A percentile compares a stretch with the other conserved stretches of the same genome.
Conservation (phyloP, 345 rosid species). For the Hibiscus mutabilis region DNA sequence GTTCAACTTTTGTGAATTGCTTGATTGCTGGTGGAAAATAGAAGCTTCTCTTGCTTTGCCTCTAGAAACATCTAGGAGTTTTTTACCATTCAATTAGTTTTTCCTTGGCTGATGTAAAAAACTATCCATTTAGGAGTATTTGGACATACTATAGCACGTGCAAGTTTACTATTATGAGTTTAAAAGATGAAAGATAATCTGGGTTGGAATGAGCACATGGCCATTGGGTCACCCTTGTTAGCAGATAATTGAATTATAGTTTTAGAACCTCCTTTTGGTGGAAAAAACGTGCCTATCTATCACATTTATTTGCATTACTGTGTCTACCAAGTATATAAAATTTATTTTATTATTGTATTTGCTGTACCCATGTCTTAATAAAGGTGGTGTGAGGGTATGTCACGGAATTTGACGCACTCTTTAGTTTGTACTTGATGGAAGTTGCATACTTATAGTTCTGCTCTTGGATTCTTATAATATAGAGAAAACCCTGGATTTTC, state of each 20-base stretch:
- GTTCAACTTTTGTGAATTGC: not conserved
- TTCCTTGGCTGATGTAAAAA: not conserved
- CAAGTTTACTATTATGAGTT: not conserved
- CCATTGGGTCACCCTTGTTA: not conserved
- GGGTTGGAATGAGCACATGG: not conserved
- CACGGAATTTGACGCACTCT: not conserved
- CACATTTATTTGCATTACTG: not conserved
- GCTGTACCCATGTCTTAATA: not conserved
- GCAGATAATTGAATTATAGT: not conserved
- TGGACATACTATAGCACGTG: not conserved
- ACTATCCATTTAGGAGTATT: no score
- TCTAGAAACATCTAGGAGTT: not conserved
- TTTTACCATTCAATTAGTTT: not conserved
- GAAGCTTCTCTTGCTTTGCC: not conserved
- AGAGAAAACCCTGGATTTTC: constrained; percentile 20
- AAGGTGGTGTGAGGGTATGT: not conserved
- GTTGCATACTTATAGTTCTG: not conserved
- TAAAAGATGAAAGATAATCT: not conserved
- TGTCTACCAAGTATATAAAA: not conserved
- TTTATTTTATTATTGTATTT: not conserved
- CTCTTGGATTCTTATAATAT: not conserved
- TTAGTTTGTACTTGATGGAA: constrained; percentile 5
- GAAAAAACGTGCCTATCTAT: not conserved
- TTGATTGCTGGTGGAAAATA: not conserved
- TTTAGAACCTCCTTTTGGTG: not conserved